Evolutionary conservation across 768 basidiomycete species (phyloP).

Genomic region (Ramaria sp.): DNA sequence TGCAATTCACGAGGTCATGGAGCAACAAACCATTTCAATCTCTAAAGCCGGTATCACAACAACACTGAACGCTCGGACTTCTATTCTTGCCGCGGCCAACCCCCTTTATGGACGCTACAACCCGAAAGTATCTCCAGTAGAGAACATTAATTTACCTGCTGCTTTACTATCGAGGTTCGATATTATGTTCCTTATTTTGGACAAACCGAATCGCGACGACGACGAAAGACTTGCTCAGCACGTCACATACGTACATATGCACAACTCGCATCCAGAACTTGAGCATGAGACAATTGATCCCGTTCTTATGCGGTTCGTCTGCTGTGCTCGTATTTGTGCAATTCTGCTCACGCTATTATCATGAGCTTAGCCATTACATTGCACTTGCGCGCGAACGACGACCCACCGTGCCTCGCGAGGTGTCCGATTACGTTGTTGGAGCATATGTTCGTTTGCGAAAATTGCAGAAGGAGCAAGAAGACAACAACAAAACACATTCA

Average conservation of each 20-base stretch:
- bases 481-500: conserved; percentile 77
- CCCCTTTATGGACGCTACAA: conserved; percentile 98
- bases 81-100: conserved; percentile 96
- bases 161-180: conserved; percentile 95
- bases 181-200: conserved; percentile 89
- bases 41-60: conserved; percentile 99
- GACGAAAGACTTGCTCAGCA: conserved; percentile 95
- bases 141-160: conserved; percentile 98
- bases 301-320: conserved; percentile 68
- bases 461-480: conserved; percentile 82
- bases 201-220: conserved; percentile 89
- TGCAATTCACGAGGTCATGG: conserved; percentile 99
- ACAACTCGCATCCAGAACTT: conserved; percentile 78
- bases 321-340: background rate
- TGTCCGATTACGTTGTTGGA: conserved; percentile 89
- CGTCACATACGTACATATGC: conserved; percentile 96
- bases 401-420: conserved; percentile 79
- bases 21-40: conserved; percentile 99
- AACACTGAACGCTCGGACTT: conserved; percentile 93
- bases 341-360: background rate
- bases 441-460: conserved; percentile 95
- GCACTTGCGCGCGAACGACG: conserved; percentile 81
- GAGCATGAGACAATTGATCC: conserved; percentile 82
- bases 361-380: conserved; percentile 72
- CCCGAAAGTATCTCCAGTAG: conserved; percentile 92